Evolutionary conservation across 1,284 basidiomycete genomes (phyloP).

Genomic region (Cutaneotrichosporon spelunceum): DNA sequence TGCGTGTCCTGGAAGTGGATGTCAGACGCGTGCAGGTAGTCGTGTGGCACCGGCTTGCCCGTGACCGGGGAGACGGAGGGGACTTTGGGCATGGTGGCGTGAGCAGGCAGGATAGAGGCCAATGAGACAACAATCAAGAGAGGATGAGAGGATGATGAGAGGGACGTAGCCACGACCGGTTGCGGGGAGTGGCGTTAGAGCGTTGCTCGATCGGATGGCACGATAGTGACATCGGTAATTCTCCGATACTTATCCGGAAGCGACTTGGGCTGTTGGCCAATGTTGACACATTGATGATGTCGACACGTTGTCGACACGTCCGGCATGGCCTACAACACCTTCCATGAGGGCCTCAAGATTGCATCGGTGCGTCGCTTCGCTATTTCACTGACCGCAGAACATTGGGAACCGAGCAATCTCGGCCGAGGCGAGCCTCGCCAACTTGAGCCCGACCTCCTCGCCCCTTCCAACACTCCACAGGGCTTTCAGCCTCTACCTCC

Average conservation of each 20-base stretch:
- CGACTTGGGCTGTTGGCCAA: background rate
- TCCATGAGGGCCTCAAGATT: conserved; percentile 42
- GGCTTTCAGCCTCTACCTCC: conserved; percentile 47
- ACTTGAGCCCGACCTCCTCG: conserved; percentile 34
- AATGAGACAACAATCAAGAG: background rate
- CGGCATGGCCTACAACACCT: conserved; percentile 42
- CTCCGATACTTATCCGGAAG: background rate
- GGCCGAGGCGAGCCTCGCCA: conserved; percentile 40
- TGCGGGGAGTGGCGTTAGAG: background rate
- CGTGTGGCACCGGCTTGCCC: conserved; percentile 54
- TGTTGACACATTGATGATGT: background rate
- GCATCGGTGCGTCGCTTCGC: conserved; percentile 30
- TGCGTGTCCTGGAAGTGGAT: conserved; percentile 77
- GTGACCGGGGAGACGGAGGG: conserved; percentile 64
- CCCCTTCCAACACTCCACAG: conserved; percentile 42
- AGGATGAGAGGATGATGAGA: background rate
- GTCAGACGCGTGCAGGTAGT: conserved; percentile 62
- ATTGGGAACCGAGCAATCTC: conserved; percentile 39
- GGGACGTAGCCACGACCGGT: background rate
- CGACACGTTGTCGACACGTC: background rate
- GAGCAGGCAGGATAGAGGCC: background rate
- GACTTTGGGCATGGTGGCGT: conserved; percentile 38
- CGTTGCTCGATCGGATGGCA: background rate
- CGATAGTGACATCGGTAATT: background rate
- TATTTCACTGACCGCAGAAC: conserved; percentile 28